These are phyloP conservation scores for Euryodendron excelsum DNA, from an alignment of 148 eudicot species.

Conservation along the genomic window DNA sequence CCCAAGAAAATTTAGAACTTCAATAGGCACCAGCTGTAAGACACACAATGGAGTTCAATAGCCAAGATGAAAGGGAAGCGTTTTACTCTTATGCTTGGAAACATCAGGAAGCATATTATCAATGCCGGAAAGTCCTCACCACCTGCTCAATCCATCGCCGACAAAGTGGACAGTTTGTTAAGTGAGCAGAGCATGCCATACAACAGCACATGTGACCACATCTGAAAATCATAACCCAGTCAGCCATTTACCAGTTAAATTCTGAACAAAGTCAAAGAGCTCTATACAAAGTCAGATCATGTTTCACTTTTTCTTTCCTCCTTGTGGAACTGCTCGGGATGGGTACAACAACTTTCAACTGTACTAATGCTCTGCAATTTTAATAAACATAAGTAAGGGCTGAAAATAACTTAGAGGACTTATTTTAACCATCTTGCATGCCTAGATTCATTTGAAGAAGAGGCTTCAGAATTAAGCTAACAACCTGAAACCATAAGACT, in stretches of 20 bases:
- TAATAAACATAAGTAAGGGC: neutral
- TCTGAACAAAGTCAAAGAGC: neutral
- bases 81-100: too few species aligned
- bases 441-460: neutral
- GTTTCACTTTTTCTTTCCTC: neutral
- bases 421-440: neutral
- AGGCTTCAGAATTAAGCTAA: slow-evolving; percentile 4
- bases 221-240: slow-evolving; percentile 41
- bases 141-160: slow-evolving; percentile 81
- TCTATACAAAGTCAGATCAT: neutral
- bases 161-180: slow-evolving; percentile 85
- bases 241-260: neutral
- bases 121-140: slow-evolving; percentile 83
- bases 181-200: slow-evolving; percentile 68
- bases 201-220: slow-evolving; percentile 99
- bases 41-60: neutral
- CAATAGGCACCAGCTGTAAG: neutral
- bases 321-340: neutral
- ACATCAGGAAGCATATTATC: slow-evolving; percentile 12
- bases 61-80: too few species aligned
- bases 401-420: neutral
- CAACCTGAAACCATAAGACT: neutral
- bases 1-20: neutral
- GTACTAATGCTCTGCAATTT: neutral
- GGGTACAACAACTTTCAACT: neutral